These are phyloP conservation scores for Santalum album DNA, from an alignment of 164 flowering plant genomes.

Conservation along the genomic window DNA sequence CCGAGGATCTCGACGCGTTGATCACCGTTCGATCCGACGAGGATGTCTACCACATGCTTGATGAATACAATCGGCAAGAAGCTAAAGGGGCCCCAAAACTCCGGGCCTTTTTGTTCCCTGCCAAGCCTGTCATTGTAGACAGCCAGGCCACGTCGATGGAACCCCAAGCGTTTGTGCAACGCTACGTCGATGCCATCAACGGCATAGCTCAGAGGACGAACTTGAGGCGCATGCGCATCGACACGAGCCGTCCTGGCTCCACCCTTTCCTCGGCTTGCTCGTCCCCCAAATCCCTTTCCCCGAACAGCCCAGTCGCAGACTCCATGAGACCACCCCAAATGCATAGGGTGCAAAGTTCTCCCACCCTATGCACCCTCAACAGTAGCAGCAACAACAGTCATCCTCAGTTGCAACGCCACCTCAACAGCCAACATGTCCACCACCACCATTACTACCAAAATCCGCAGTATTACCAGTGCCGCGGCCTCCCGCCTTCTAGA, in stretches of 20 bases:
- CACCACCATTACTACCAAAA: conserved; percentile 10
- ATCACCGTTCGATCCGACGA: conserved; percentile 73
- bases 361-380: conserved; percentile 27
- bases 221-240: conserved; percentile 10
- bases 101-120: conserved; percentile 68
- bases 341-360: conserved; percentile 63
- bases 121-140: conserved; percentile 25
- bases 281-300: conserved; percentile 45
- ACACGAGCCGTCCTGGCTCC: conserved; percentile 13
- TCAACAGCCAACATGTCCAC: background rate
- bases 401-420: background rate
- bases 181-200: conserved; percentile 77
- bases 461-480: conserved; percentile 7
- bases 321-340: conserved; percentile 14
- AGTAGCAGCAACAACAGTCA: background rate
- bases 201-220: conserved; percentile 30
- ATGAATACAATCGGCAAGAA: conserved; percentile 53
- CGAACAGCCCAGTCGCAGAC: conserved; percentile 19
- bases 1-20: conserved; percentile 77
- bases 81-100: conserved; percentile 32
- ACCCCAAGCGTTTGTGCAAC: conserved; percentile 41
- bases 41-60: conserved; percentile 75
- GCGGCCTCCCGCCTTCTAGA: conserved; percentile 6
- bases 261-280: conserved; percentile 42
- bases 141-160: conserved; percentile 14